Conservation (phyloP, 345 rosid genomes). For the Acer negundo region DNA sequence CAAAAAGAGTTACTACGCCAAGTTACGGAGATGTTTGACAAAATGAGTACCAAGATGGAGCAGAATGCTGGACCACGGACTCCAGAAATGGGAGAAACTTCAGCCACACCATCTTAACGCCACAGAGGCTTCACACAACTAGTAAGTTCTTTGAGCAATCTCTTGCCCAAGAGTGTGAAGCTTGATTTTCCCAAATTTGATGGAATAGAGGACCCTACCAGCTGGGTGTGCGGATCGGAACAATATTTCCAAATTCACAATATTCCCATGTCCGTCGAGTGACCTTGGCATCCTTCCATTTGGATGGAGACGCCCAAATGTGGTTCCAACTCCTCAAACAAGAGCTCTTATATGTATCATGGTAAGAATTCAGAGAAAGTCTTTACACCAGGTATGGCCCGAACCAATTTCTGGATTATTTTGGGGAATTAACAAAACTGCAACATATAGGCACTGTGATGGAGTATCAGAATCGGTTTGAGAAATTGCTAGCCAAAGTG, state of each 20-base stretch:
- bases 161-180: not conserved
- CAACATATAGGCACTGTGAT: not conserved
- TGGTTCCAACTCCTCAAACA: not conserved
- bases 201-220: not conserved
- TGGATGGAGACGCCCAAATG: not conserved
- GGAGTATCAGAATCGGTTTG: not conserved
- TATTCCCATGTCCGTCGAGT: not conserved
- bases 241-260: too few species aligned
- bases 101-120: too few species aligned
- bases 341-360: not conserved
- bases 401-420: not conserved
- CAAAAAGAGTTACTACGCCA: too few species aligned
- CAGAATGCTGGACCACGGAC: too few species aligned
- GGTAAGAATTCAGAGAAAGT: not conserved
- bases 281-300: not conserved
- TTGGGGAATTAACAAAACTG: not conserved
- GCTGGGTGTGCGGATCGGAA: not conserved
- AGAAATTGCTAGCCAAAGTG: too few species aligned
- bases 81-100: too few species aligned
- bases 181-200: not conserved
- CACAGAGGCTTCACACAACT: too few species aligned
- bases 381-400: constrained; percentile 1
- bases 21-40: too few species aligned
- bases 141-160: too few species aligned
- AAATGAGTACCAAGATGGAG: too few species aligned